Base-by-base conservation (phyloP, 2,329 filamentous ascomycete genomes). In the Eurotiales sp. region DNA sequence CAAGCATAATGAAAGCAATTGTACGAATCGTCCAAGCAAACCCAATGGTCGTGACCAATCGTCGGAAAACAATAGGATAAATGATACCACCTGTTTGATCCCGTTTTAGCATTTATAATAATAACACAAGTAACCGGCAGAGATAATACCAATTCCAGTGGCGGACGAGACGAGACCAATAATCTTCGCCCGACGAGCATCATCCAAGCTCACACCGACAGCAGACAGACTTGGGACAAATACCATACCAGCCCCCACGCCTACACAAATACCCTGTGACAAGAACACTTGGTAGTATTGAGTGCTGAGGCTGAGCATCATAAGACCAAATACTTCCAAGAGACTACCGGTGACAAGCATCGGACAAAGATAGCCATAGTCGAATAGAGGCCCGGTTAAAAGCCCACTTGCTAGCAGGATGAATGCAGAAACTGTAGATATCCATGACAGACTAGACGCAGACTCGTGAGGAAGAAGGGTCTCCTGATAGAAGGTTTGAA, bases 251-350 rank as follows among this genome's bases (percentile, higher is more conserved):
- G 29, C 43, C 1, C 81, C 83, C 5, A 80, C 50, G 7, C 78
- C 77, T 40, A 78, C 64, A 51, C 72, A 74, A 29, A 81, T 51
- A 17, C 74, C 78, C 57, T 81, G 77, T 0, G 74, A 70, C 15
- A 81, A 69, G 40, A 80, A 71, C 14, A 80, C 57, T 43, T 81
- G 77, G 74, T 75, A 81, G 58, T 76, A 77, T 47, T 72, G 56
- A 0, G 64, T 65, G 47, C 72, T 74, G 15, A 80, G 61, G 58
- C 74, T 77, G 45, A 73, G 74, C 71, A 77, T 77, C 71, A 81
- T 77, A 47, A 77, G 68, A 14, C 77, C 76, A 43, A 80, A 72
- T 19, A 77, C 71, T 2, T 77, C 64, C 47, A 76, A 63, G 48
- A 76, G 58, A 21, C 70, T 68, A n/a, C 76, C 77, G 36, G 70